Evolutionary conservation across 2,329 filamentous ascomycete species (phyloP).

Genomic region (Arthrobotrys conoides): DNA sequence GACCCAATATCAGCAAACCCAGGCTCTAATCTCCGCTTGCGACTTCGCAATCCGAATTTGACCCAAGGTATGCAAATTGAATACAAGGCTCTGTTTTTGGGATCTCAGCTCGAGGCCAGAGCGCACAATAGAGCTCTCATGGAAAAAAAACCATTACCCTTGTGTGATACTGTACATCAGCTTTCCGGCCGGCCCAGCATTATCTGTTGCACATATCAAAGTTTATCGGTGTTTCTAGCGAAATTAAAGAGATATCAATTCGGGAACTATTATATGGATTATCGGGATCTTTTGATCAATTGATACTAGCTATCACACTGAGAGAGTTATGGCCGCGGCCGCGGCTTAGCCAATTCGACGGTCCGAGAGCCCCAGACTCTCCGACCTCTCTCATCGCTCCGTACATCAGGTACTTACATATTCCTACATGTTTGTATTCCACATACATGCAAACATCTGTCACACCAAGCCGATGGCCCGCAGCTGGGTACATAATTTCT

Average conservation of each 20-base stretch:
- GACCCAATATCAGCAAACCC: not conserved
- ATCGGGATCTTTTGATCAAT: not conserved
- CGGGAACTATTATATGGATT: not conserved
- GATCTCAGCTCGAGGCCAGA: constrained; percentile 5
- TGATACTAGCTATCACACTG: constrained; percentile 1
- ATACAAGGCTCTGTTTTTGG: not conserved
- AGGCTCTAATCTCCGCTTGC: constrained; percentile 15
- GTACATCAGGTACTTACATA: too few relatives aligned
- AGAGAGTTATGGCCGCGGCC: constrained; percentile 3
- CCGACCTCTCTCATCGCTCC: constrained; percentile 15
- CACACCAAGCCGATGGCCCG: constrained; percentile 25
- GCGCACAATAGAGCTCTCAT: constrained; percentile 1
- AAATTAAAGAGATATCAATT: not conserved
- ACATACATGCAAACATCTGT: constrained; percentile 2
- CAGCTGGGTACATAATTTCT: not conserved
- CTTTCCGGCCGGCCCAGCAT: not conserved
- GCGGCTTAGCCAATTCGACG: not conserved
- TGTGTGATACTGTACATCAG: constrained; percentile 16
- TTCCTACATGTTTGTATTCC: constrained; percentile 1
- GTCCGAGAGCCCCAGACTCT: constrained; percentile 17
- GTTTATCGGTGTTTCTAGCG: not conserved
- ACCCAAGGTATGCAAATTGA: not conserved
- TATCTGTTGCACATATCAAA: constrained; percentile 5
- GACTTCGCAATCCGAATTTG: constrained; percentile 7
- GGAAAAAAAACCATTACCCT: too few relatives aligned